phyloP scores from a whole-genome alignment of 495 filamentous ascomycete genomes.

The Pseudoneurospora amorphoporcata region DNA sequence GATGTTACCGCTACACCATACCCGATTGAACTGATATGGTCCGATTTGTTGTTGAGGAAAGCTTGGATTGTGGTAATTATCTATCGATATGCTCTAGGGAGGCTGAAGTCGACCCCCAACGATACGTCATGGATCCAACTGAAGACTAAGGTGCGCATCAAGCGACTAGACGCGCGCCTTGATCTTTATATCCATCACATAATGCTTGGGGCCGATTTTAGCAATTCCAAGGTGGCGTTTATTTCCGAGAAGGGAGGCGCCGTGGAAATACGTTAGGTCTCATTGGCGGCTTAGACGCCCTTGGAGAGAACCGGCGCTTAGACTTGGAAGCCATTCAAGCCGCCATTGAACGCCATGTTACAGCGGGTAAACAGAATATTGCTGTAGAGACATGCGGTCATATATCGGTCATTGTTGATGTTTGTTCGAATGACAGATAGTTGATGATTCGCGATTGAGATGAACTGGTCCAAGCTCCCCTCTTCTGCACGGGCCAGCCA shows the following conservation, averaged over 20 bases:
- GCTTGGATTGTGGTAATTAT: neutral
- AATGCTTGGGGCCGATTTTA: too few species aligned
- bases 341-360: neutral
- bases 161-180: too few species aligned
- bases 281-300: neutral
- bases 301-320: neutral
- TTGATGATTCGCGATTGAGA: neutral
- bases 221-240: neutral
- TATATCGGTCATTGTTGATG: neutral
- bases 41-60: neutral
- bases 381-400: neutral
- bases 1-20: too few species aligned
- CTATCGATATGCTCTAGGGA: neutral
- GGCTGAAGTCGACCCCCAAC: neutral
- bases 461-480: neutral
- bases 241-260: neutral
- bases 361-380: neutral
- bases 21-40: neutral
- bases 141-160: too few species aligned
- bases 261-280: neutral
- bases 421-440: neutral
- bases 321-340: neutral
- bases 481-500: neutral
- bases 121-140: too few species aligned
- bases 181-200: neutral